phyloP scores from a whole-genome alignment of 1,139 yeast genomes.

The Candida gigantensis region DNA sequence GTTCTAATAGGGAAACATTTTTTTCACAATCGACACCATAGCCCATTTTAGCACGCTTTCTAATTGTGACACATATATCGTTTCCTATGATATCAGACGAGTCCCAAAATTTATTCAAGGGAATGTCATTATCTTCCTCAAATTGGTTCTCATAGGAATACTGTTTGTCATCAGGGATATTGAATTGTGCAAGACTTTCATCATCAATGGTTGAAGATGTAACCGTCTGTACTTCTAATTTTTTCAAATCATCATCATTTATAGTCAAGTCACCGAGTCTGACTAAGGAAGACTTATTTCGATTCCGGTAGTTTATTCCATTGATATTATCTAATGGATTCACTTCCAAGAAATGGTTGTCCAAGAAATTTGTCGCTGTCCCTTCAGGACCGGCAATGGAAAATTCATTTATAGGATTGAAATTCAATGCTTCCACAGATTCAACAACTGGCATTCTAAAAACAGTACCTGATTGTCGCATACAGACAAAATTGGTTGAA shows the following conservation, averaged over 20 bases:
- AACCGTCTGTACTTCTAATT: constrained; percentile 25
- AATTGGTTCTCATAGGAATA: constrained; percentile 13
- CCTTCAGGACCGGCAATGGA: constrained; percentile 69
- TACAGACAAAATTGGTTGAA: constrained; percentile 68
- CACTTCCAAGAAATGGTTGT: constrained; percentile 10
- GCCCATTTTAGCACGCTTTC: constrained; percentile 69
- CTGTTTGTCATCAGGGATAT: constrained; percentile 7
- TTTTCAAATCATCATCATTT: constrained; percentile 23
- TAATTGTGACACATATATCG: constrained; percentile 67
- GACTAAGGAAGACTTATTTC: constrained; percentile 10
- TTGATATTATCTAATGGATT: constrained; percentile 3
- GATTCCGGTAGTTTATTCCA: constrained; percentile 6
- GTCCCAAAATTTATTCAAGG: constrained; percentile 34
- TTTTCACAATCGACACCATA: constrained; percentile 71
- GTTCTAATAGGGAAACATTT: constrained; percentile 64
- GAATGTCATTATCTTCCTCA: constrained; percentile 31
- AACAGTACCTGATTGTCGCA: constrained; percentile 87
- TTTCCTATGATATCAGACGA: constrained; percentile 47
- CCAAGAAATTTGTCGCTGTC: constrained; percentile 42
- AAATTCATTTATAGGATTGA: constrained; percentile 73
- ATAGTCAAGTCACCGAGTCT: constrained; percentile 21
- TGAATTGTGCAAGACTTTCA: constrained; percentile 21
- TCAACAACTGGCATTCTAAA: constrained; percentile 78
- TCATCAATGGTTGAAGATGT: constrained; percentile 35
- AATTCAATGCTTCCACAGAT: constrained; percentile 61